A percentile compares a stretch with the other conserved stretches of the same genome.
These are phyloP conservation scores for Camelina sativa DNA, from an alignment of 345 rosid species.

Conservation along the genomic window DNA sequence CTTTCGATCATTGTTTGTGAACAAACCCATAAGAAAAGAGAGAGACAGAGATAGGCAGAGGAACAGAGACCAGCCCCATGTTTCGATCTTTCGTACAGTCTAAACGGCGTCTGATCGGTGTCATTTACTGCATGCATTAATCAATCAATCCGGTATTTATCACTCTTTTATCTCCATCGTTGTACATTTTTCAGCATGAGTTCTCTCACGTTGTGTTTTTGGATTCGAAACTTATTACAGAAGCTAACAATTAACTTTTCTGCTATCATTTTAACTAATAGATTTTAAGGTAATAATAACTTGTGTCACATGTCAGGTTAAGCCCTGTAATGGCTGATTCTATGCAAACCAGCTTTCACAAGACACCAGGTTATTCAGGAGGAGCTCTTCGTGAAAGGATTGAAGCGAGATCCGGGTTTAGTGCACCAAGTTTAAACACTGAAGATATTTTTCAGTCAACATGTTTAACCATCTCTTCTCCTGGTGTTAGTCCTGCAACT, in stretches of 20 bases:
- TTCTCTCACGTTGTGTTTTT: too few relatives aligned
- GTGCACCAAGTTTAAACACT: conserved; percentile 65
- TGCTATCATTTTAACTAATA: not conserved
- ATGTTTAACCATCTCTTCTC: conserved; percentile 66
- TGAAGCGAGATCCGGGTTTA: conserved; percentile 81
- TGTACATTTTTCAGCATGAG: too few relatives aligned
- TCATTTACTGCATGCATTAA: not conserved
- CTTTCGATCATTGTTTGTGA: conserved; percentile 9
- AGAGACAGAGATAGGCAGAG: conserved; percentile 17
- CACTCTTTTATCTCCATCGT: not conserved
- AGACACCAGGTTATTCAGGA: conserved; percentile 49
- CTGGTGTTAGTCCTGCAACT: conserved; percentile 75
- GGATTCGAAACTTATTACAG: not conserved
- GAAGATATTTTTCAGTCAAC: conserved; percentile 57
- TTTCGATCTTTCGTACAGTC: conserved; percentile 8
- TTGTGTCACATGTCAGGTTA: conserved; percentile 13
- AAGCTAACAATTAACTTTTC: not conserved
- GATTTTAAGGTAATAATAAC: not conserved
- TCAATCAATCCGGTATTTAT: not conserved
- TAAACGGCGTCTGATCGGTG: conserved; percentile 3
- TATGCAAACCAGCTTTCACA: conserved; percentile 33
- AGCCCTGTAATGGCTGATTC: conserved; percentile 54
- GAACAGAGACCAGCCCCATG: not conserved
- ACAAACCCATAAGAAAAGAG: not conserved
- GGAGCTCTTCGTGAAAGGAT: conserved; percentile 75